Evolutionary conservation across 768 basidiomycete genomes (phyloP).

Genomic region (Strobilomyces echinocephalus): DNA sequence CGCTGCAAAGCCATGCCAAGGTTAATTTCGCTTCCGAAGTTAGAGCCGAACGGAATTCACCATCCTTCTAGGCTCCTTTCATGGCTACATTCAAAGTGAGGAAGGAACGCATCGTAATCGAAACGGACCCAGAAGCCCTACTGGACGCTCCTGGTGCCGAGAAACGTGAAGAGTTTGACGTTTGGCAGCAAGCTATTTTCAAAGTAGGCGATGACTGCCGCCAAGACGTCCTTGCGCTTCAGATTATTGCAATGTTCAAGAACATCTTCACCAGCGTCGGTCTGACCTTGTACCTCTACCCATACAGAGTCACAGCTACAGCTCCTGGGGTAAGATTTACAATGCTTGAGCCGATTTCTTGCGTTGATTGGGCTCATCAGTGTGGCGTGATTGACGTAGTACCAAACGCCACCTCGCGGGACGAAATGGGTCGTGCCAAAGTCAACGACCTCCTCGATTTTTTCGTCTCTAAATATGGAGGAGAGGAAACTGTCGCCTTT

Average conservation of each 20-base stretch:
- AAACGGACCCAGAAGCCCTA: constrained; percentile 70
- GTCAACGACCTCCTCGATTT: constrained; percentile 94
- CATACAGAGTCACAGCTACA: constrained; percentile 96
- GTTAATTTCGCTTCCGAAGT: constrained; percentile 34
- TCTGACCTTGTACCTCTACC: constrained; percentile 85
- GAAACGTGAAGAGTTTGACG: constrained; percentile 66
- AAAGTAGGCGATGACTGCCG: constrained; percentile 99
- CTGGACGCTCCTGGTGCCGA: constrained; percentile 58
- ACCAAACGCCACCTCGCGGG: constrained; percentile 93
- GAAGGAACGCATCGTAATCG: constrained; percentile 69
- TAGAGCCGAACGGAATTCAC: constrained; percentile 1
- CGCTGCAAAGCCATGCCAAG: constrained; percentile 97
- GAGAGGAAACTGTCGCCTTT: constrained; percentile 83
- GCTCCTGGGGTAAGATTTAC: constrained; percentile 76
- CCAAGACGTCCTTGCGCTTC: constrained; percentile 95
- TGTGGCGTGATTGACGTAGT: constrained; percentile 99
- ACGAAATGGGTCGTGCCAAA: constrained; percentile 99
- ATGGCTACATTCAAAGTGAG: constrained; percentile 99
- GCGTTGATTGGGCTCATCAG: constrained; percentile 39
- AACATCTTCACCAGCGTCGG: constrained; percentile 91
- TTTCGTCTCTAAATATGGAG: constrained; percentile 90
- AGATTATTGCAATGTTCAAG: constrained; percentile 99
- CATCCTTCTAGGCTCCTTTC: constrained; percentile 81
- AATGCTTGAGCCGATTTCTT: background rate
- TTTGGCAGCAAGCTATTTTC: constrained; percentile 98